phyloP scores from a whole-genome alignment of 108 stramenopile species.

The Fistulifera pelliculosa region DNA sequence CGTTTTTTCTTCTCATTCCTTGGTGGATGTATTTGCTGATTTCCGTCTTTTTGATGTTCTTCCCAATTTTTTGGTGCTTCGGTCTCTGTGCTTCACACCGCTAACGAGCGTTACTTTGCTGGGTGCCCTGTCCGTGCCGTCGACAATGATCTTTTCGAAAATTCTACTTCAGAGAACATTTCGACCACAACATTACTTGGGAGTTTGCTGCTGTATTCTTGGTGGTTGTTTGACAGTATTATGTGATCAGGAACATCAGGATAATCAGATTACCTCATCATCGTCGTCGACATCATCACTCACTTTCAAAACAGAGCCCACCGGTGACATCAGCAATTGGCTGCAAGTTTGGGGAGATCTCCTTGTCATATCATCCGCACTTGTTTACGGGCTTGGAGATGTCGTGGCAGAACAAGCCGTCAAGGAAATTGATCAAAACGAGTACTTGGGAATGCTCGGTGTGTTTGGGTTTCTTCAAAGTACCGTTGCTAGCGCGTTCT shows the following conservation, averaged over 20 bases:
- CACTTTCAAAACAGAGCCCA: neutral
- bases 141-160: slow-evolving; percentile 68
- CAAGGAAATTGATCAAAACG: slow-evolving; percentile 48
- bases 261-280: neutral
- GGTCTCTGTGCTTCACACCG: slow-evolving; percentile 69
- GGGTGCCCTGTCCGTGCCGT: slow-evolving; percentile 79
- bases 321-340: neutral
- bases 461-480: slow-evolving; percentile 49
- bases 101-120: slow-evolving; percentile 76
- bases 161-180: slow-evolving; percentile 37
- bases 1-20: slow-evolving; percentile 20
- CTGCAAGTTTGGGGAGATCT: slow-evolving; percentile 36
- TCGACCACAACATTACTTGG: slow-evolving; percentile 28
- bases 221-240: slow-evolving; percentile 35
- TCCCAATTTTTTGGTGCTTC: slow-evolving; percentile 57
- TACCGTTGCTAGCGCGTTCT: slow-evolving; percentile 25
- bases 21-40: slow-evolving; percentile 44
- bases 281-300: neutral
- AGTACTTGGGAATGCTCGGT: slow-evolving; percentile 72
- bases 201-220: slow-evolving; percentile 33
- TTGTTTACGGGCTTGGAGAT: slow-evolving; percentile 56
- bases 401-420: slow-evolving; percentile 51
- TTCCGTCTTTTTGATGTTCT: slow-evolving; percentile 57
- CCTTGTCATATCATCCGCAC: slow-evolving; percentile 44
- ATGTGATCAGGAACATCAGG: slow-evolving; percentile 15